phyloP scores from a whole-genome alignment of 345 rosid genomes.

The Lepidium didymum region DNA sequence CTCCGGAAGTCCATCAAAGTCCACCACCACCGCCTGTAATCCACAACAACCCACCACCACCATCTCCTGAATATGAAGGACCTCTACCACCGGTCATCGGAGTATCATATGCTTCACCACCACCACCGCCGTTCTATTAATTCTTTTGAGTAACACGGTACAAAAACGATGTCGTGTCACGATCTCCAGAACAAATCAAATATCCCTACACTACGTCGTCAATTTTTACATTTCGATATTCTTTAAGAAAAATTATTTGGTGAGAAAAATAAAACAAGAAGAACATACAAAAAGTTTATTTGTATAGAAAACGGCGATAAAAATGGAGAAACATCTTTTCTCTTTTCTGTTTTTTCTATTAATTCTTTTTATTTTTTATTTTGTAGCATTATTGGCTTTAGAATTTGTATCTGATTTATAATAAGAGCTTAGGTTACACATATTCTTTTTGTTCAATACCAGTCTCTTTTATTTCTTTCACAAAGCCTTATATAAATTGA shows the following conservation, averaged over 20 bases:
- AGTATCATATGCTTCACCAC: slow-evolving; percentile 82
- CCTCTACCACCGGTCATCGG: slow-evolving; percentile 80
- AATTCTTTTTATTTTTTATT: not conserved
- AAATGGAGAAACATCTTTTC: not conserved
- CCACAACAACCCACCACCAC: too few relatives aligned
- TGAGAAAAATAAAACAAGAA: slow-evolving; percentile 4
- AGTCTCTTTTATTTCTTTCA: slow-evolving; percentile 20
- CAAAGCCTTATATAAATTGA: not conserved
- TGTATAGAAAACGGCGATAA: slow-evolving; percentile 5
- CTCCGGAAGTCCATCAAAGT: slow-evolving; percentile 3
- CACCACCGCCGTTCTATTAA: slow-evolving; percentile 93
- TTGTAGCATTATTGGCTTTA: not conserved
- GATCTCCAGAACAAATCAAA: not conserved
- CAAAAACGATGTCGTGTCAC: not conserved
- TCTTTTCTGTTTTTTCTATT: not conserved
- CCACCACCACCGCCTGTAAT: slow-evolving; percentile 40
- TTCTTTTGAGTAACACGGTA: slow-evolving; percentile 40
- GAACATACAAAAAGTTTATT: not conserved
- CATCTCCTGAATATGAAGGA: slow-evolving; percentile 57
- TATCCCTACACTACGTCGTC: not conserved
- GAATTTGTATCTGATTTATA: not conserved
- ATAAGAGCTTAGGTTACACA: slow-evolving; percentile 11
- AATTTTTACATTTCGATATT: not conserved
- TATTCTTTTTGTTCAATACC: slow-evolving; percentile 14
- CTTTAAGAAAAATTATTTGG: not conserved